phyloP scores from a whole-genome alignment of 1,284 basidiomycete species.

The Ustilago tritici region DNA sequence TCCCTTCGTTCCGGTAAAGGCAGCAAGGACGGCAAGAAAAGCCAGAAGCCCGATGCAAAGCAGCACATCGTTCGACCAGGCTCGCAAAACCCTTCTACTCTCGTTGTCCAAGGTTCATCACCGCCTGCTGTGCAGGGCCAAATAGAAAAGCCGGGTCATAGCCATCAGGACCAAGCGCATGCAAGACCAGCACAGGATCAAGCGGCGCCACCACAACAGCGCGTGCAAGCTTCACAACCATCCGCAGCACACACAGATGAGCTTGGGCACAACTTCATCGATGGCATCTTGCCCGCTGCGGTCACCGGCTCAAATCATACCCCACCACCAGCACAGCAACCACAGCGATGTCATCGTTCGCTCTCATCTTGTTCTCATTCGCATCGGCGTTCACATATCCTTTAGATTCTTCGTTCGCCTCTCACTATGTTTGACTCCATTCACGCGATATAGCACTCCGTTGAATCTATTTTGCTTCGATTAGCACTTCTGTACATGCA shows the following conservation, averaged over 20 bases:
- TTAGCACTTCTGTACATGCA: neutral
- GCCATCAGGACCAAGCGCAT: neutral
- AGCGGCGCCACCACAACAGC: neutral
- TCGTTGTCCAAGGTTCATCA: neutral
- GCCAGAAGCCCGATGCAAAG: neutral
- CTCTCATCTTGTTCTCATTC: constrained; percentile 33
- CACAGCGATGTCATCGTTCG: constrained; percentile 33
- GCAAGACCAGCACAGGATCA: neutral
- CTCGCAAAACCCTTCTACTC: constrained; percentile 1
- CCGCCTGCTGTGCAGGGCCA: neutral
- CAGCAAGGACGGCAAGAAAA: neutral
- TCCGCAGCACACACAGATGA: constrained; percentile 7
- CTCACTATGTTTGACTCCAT: neutral
- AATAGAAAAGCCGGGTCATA: neutral
- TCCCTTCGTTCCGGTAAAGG: neutral
- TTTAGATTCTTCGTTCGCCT: constrained; percentile 2
- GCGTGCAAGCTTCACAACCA: neutral
- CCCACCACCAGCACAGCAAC: constrained; percentile 9
- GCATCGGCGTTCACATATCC: constrained; percentile 38
- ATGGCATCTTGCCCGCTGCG: constrained; percentile 4
- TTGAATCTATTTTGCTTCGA: neutral
- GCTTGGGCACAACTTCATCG: constrained; percentile 9
- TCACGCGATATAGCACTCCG: neutral
- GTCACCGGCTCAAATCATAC: constrained; percentile 21
- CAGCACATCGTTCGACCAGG: neutral